phyloP scores from a whole-genome alignment of 306 rosid species.

The Nissolia schottii region DNA sequence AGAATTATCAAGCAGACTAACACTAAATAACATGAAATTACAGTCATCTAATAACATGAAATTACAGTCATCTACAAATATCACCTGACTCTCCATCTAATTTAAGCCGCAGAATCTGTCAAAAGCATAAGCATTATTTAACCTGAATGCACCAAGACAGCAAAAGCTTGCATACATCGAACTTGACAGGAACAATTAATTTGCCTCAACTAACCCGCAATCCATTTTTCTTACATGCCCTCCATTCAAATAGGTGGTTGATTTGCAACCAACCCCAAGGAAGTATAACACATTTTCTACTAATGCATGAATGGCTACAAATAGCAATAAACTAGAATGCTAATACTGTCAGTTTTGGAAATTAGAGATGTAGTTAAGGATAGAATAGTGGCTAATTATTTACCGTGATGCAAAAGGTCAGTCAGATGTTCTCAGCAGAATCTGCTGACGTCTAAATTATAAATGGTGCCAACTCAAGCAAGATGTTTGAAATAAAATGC shows the following conservation, averaged over 20 bases:
- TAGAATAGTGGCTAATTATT: background rate
- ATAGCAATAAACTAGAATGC: background rate
- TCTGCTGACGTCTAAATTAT: background rate
- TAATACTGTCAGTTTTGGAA: background rate
- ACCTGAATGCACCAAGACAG: background rate
- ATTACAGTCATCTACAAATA: background rate
- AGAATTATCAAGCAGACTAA: background rate
- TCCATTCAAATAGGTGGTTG: background rate
- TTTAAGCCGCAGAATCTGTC: conserved; percentile 15
- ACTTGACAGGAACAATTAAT: conserved; percentile 1
- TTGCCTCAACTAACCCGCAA: background rate
- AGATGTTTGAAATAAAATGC: background rate
- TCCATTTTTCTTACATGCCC: background rate
- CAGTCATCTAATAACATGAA: too few relatives aligned
- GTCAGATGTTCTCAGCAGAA: background rate
- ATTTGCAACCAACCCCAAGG: background rate
- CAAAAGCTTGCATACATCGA: background rate
- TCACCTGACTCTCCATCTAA: background rate
- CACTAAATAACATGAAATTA: conserved; percentile 5
- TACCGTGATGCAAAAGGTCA: background rate
- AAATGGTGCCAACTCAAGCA: background rate
- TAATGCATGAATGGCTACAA: background rate
- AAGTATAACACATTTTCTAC: background rate
- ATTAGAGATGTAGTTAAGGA: background rate
- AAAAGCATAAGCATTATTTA: background rate